phyloP scores from a whole-genome alignment of 805 yeast species.

The Nakazawaea siamensis region DNA sequence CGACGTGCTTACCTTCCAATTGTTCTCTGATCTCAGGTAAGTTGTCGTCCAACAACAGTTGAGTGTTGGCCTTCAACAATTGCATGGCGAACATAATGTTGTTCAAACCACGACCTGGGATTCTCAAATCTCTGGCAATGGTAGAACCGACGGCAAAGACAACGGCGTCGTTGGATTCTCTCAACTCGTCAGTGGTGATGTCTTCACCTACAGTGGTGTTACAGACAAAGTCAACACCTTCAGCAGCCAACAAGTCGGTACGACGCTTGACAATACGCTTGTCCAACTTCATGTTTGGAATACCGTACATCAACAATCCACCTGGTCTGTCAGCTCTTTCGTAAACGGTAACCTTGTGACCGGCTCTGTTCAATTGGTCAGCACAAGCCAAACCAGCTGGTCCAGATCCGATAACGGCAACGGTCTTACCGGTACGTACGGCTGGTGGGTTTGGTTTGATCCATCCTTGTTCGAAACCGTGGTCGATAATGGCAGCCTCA shows the following conservation, averaged over 20 bases:
- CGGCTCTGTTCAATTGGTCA: slow-evolving; percentile 94
- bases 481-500: slow-evolving; percentile 93
- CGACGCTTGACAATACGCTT: slow-evolving; percentile 89
- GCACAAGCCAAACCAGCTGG: slow-evolving; percentile 97
- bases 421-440: slow-evolving; percentile 72
- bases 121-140: slow-evolving; percentile 88
- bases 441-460: slow-evolving; percentile 76
- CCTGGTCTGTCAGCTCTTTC: slow-evolving; percentile 95
- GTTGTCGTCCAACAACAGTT: slow-evolving; percentile 76
- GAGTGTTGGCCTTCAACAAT: slow-evolving; percentile 78
- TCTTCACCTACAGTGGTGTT: slow-evolving; percentile 82
- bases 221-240: slow-evolving; percentile 76
- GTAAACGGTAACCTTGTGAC: slow-evolving; percentile 84
- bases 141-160: slow-evolving; percentile 92
- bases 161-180: slow-evolving; percentile 67
- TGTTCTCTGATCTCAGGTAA: slow-evolving; percentile 67
- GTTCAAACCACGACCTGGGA: slow-evolving; percentile 87
- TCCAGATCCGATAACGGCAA: slow-evolving; percentile 93
- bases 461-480: slow-evolving; percentile 97
- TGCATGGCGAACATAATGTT: slow-evolving; percentile 95
- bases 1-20: slow-evolving; percentile 79
- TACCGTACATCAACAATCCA: slow-evolving; percentile 97
- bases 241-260: slow-evolving; percentile 81
- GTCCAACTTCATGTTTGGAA: slow-evolving; percentile 97
- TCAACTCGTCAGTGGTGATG: slow-evolving; percentile 61